phyloP scores from a whole-genome alignment of 2,329 filamentous ascomycete genomes.

The Colletotrichum sp. region DNA sequence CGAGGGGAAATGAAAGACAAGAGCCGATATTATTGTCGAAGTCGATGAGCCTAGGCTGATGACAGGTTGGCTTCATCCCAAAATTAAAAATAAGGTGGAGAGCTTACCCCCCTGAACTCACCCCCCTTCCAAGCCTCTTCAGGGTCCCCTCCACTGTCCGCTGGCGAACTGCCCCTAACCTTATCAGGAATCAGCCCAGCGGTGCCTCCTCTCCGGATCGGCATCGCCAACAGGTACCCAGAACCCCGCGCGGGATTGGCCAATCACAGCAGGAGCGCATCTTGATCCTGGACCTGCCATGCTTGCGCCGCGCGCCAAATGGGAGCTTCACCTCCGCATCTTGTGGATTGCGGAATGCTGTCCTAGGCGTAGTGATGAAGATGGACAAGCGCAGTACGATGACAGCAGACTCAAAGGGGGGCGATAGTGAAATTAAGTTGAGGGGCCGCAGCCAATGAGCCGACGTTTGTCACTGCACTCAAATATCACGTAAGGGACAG shows the following conservation, averaged over 20 bases:
- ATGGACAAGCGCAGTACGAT: neutral
- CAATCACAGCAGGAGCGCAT: conserved; percentile 20
- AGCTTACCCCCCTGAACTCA: conserved; percentile 12
- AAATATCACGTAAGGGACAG: neutral
- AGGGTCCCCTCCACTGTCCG: conserved; percentile 16
- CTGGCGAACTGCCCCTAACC: conserved; percentile 13
- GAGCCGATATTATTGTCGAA: neutral
- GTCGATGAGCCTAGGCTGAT: conserved; percentile 6
- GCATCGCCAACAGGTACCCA: conserved; percentile 7
- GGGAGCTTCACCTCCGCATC: neutral
- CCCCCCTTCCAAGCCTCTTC: conserved; percentile 11
- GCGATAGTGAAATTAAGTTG: neutral
- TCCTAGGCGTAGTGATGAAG: neutral
- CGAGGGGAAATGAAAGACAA: neutral
- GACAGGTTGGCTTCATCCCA: conserved; percentile 28
- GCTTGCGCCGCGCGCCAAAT: neutral
- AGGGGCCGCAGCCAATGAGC: neutral
- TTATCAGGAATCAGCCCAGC: conserved; percentile 19
- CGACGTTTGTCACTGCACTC: neutral
- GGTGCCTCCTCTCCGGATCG: conserved; percentile 16
- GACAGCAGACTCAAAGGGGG: neutral
- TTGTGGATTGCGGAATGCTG: neutral
- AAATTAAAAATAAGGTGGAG: conserved; percentile 22
- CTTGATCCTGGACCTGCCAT: neutral
- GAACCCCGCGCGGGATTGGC: conserved; percentile 14